Base-by-base conservation (phyloP, 805 yeast species). In the Lipomyces chichibuensis region DNA sequence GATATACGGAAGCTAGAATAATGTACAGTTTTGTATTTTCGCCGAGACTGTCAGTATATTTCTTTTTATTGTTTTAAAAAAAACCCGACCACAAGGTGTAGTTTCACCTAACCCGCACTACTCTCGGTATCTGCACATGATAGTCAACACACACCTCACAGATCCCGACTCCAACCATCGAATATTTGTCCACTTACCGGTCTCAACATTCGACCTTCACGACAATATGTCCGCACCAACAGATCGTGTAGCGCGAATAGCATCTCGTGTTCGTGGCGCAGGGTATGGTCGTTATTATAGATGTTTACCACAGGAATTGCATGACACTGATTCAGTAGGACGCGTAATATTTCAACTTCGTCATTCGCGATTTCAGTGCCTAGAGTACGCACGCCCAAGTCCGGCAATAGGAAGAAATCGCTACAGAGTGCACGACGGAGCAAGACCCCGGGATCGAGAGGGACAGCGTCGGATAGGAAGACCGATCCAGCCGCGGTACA, bases 201-300 rank as follows among this genome's bases (percentile, higher is more conserved):
- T 43, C 3, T 17, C 49, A n/a, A 17, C 23, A 43, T n/a, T 43
- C 49, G n/a, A n/a, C 7, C 9, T n/a, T n/a, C 13, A 17, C 17
- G 9, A 6, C 49, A 43, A 17, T 43, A 52, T 52, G 55, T 20
- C 55, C 33, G 33, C 8, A 14, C 25, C 55, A 11, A 29, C 55
- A 4, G 59, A 63, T 7, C 35, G 65, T 13, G 53, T 37, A 14
- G 27, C 56, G 39, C 33, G 65, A 17, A 54, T 43, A 33, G 65
- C 65, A 13, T 20, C 65, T 9, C 66, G 64, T 9, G 5, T 64
- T 32, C 55, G 66, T 17, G 65, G 66, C 8, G 64, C 64, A 27
- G 66, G 66, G 66, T 60, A 35, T 14, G 33, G 5, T n/a, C 13
- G 60, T 27, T 35, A 37, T 37, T 37, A 35, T 23, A 17, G 13